Conservation (phyloP, 306 rosid species). For the Alnus rubra region DNA sequence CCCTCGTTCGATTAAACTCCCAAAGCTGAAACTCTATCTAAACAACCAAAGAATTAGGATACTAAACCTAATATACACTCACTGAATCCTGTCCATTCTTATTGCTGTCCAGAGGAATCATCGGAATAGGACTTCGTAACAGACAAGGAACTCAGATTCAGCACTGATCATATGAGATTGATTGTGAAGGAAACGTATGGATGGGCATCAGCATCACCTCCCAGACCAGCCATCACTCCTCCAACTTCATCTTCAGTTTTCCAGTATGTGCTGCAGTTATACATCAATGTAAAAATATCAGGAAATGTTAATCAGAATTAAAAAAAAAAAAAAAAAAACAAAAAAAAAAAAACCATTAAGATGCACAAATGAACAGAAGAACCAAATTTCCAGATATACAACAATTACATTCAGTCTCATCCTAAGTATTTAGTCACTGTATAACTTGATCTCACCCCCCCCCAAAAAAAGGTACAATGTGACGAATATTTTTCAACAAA, state of each 20-base stretch:
- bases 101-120: slow-evolving; percentile 46
- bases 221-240: slow-evolving; percentile 77
- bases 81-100: slow-evolving; percentile 46
- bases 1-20: slow-evolving; percentile 23
- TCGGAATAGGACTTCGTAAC: slow-evolving; percentile 24
- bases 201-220: slow-evolving; percentile 71
- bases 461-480: background rate
- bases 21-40: slow-evolving; percentile 40
- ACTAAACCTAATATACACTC: slow-evolving; percentile 49
- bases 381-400: background rate
- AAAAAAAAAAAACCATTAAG: background rate
- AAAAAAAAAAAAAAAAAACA: background rate
- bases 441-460: too few species aligned
- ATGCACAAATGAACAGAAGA: background rate
- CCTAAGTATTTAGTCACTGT: too few species aligned
- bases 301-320: slow-evolving; percentile 10
- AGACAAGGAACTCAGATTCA: slow-evolving; percentile 18
- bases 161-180: slow-evolving; percentile 55
- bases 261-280: slow-evolving; percentile 70
- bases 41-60: slow-evolving; percentile 43
- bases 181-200: slow-evolving; percentile 86
- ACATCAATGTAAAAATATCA: slow-evolving; percentile 16
- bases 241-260: slow-evolving; percentile 76
- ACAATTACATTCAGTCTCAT: background rate
- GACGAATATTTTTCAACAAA: background rate